Evolutionary conservation across 2,329 filamentous ascomycete species (phyloP).

Genomic region (Monosporascus ibericus): DNA sequence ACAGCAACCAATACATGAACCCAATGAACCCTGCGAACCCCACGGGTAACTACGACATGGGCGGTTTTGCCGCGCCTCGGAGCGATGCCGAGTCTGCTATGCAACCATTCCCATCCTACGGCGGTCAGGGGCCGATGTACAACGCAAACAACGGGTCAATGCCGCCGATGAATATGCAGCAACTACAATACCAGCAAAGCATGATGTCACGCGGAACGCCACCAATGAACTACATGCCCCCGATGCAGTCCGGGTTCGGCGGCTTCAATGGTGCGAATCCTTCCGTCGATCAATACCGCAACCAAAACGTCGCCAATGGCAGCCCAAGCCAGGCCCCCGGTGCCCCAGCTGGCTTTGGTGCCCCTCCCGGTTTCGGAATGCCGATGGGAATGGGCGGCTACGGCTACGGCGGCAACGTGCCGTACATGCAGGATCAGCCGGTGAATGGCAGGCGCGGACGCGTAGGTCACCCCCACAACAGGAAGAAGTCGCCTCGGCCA

Average conservation of each 20-base stretch:
- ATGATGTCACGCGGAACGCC: conserved; percentile 49
- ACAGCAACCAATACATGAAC: conserved; percentile 48
- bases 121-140: conserved; percentile 47
- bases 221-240: conserved; percentile 50
- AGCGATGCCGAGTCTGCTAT: conserved; percentile 47
- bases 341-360: conserved; percentile 22
- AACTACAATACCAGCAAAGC: conserved; percentile 53
- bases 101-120: conserved; percentile 44
- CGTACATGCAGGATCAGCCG: conserved; percentile 51
- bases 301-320: conserved; percentile 43
- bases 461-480: conserved; percentile 40
- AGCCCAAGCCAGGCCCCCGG: conserved; percentile 43
- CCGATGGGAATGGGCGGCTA: conserved; percentile 26
- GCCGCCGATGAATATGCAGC: conserved; percentile 44
- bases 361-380: conserved; percentile 27
- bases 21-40: conserved; percentile 36
- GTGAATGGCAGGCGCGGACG: conserved; percentile 52
- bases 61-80: conserved; percentile 42
- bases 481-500: conserved; percentile 26
- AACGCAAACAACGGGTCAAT: conserved; percentile 39
- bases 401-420: conserved; percentile 40
- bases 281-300: conserved; percentile 50
- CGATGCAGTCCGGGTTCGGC: conserved; percentile 50
- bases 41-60: conserved; percentile 43
- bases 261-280: conserved; percentile 44